These are phyloP conservation scores for Acanthamoeba healyi DNA, from an alignment of 208 protist species.

Conservation along the genomic window DNA sequence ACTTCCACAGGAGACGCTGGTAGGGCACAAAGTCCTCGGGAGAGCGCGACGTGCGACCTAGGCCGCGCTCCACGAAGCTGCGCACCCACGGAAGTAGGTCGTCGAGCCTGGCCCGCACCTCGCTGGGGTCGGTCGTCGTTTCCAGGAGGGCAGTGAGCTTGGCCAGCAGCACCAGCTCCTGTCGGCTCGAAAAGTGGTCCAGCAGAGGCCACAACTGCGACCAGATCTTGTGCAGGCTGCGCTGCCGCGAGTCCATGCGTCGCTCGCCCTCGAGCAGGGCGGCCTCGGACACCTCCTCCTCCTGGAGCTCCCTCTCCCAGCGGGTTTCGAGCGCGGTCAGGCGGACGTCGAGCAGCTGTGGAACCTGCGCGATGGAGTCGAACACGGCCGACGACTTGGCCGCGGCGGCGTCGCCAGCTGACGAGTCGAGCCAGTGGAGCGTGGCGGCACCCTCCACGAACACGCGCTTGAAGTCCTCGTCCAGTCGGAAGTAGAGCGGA, in stretches of 20 bases:
- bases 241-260: slow-evolving; percentile 2
- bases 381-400: background rate
- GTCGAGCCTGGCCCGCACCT: background rate
- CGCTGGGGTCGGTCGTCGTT: background rate
- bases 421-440: slow-evolving; percentile 30
- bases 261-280: slow-evolving; percentile 47
- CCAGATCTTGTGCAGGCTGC: slow-evolving; percentile 40
- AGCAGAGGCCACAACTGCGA: slow-evolving; percentile 57
- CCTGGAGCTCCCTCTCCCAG: background rate
- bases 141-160: slow-evolving; percentile 44
- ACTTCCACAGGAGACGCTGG: slow-evolving; percentile 72
- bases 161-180: slow-evolving; percentile 54
- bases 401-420: background rate
- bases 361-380: background rate
- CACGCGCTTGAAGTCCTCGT: slow-evolving; percentile 57
- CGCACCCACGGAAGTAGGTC: slow-evolving; percentile 43
- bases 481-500: slow-evolving; percentile 5
- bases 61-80: slow-evolving; percentile 42
- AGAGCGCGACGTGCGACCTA: slow-evolving; percentile 20
- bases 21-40: slow-evolving; percentile 75
- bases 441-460: slow-evolving; percentile 53
- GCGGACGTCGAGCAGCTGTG: slow-evolving; percentile 10
- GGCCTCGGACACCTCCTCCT: slow-evolving; percentile 37
- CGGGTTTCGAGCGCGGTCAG: slow-evolving; percentile 1
- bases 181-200: slow-evolving; percentile 28